Evolutionary conservation across 352 stramenopile genomes (phyloP), one percentile per base, ranked within the genome.

Genomic region (Globisporangium okanoganense): DNA sequence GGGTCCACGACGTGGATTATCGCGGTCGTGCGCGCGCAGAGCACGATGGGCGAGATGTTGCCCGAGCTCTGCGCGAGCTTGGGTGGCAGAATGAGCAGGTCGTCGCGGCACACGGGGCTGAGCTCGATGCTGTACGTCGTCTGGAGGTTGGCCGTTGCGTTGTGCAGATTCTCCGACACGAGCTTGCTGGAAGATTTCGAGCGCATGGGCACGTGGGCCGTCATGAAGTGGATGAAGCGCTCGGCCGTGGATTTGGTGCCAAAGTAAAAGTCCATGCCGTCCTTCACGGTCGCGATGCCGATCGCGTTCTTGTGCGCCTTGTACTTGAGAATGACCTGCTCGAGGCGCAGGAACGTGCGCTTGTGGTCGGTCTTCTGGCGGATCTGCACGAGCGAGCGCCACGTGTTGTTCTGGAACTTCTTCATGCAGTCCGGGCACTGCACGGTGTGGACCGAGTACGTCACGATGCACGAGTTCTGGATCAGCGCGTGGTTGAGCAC

Each of bases 231-330:
- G 25, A 88, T 60, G 59, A 94, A 89, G 20, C 72, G 68, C 57
- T 88, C 78, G 16, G 72, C 81, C 0, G 62, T 65, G 2, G 73
- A 77, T 35, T 88, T 88, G 24, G 70, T 66, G 55, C 62, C 71
- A 62, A 90, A 92, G 70, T 88, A 92, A 58, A 93, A 92, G 61
- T 93, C 85, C 66, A 93, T 84, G 14, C 83, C 81, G 51, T 92
- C 85, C 55, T 88, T 87, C 29, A 82, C 77, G 0, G 77, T 54
- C 6, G 64, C 67, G 60, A 92, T 90, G 38, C 77, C 71, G 31
- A 86, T 86, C 20, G 76, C 77, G 18, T 89, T 56, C 44, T 77
- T 52, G 56, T 91, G 79, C n/a, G 82, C 81, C 20, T 73, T 75
- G 67, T 88, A 76, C 69, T 92, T 88, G 48, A 94, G 72, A 54